Percentiles rank a stretch among this genome's conserved stretches.
phyloP scores from a whole-genome alignment of 2,329 filamentous ascomycete genomes.

The Escovopsis sp. region DNA sequence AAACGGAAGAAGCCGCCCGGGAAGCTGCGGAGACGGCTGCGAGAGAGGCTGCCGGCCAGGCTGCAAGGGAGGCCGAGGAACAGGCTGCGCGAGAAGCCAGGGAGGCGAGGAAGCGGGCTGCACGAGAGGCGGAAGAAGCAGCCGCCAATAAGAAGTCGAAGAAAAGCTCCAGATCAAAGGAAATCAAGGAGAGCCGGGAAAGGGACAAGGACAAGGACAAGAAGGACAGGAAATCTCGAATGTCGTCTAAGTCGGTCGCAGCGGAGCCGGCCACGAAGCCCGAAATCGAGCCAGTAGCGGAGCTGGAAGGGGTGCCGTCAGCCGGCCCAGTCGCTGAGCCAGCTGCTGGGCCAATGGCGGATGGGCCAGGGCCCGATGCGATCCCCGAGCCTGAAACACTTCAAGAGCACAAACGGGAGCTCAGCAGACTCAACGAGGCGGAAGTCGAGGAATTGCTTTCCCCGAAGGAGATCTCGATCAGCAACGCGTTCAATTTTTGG shows the following conservation, averaged over 20 bases:
- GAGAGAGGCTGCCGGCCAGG: constrained; percentile 9
- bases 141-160: constrained; percentile 25
- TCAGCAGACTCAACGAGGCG: constrained; percentile 23
- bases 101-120: constrained; percentile 13
- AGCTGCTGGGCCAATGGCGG: constrained; percentile 4
- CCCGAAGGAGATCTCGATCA: constrained; percentile 17
- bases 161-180: constrained; percentile 23
- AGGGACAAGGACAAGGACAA: constrained; percentile 13
- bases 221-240: constrained; percentile 12
- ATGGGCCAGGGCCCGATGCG: constrained; percentile 6
- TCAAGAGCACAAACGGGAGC: constrained; percentile 7
- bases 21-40: constrained; percentile 11
- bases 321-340: constrained; percentile 3
- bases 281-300: constrained; percentile 6
- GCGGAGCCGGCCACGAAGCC: constrained; percentile 4
- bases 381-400: constrained; percentile 5
- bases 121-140: constrained; percentile 9
- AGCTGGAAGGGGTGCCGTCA: constrained; percentile 6
- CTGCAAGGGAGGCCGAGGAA: constrained; percentile 25
- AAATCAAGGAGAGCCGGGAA: constrained; percentile 9
- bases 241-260: background rate
- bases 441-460: constrained; percentile 29
- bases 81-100: constrained; percentile 23
- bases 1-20: constrained; percentile 20
- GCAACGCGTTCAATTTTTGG: constrained; percentile 43